Conservation (phyloP, 768 basidiomycete genomes). For the Collybia nuda region DNA sequence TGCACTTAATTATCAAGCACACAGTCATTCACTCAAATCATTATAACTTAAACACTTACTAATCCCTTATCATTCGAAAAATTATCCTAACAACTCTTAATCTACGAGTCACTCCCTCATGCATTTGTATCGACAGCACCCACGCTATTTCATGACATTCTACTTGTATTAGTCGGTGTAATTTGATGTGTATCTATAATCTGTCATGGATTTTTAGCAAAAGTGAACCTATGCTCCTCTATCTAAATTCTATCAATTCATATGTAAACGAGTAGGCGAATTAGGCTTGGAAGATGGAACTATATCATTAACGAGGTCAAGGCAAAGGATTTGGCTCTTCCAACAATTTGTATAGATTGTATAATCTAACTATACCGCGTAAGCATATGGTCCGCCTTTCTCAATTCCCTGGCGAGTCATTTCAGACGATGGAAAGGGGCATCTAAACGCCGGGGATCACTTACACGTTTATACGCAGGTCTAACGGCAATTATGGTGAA, state of each 20-base stretch:
- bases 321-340: no score
- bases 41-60: not conserved
- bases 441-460: not conserved
- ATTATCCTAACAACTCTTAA: slow-evolving; percentile 3
- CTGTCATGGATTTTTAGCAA: not conserved
- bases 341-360: no score
- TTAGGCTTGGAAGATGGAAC: not conserved
- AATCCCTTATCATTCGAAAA: not conserved
- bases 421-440: not conserved
- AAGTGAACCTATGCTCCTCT: no score
- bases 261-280: no score
- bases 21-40: slow-evolving; percentile 5
- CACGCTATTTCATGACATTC: slow-evolving; percentile 3
- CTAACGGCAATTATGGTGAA: slow-evolving; percentile 1
- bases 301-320: no score
- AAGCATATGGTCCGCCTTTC: slow-evolving; percentile 31
- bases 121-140: slow-evolving; percentile 13
- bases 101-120: not conserved
- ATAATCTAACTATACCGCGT: slow-evolving; percentile 9
- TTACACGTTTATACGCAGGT: slow-evolving; percentile 13
- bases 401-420: slow-evolving; percentile 21
- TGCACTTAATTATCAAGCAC: slow-evolving; percentile 13
- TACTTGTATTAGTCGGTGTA: slow-evolving; percentile 6
- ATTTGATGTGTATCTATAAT: slow-evolving; percentile 12
- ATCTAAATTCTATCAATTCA: no score